Evolutionary conservation across 1,139 yeast species (phyloP).

Genomic region (Barnettozyma hawaiiensis): DNA sequence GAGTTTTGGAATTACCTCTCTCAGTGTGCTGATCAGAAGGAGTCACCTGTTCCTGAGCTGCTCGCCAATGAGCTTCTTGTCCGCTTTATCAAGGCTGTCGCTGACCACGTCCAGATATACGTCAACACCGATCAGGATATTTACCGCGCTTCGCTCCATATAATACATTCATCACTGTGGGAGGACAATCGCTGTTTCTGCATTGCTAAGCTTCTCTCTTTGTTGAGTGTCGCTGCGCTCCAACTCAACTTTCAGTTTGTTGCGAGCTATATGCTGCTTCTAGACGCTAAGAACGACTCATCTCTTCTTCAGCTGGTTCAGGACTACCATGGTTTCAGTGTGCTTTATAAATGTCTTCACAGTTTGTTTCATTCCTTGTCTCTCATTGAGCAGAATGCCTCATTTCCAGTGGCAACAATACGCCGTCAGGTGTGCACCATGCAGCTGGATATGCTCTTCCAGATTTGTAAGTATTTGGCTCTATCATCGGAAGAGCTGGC

Average conservation of each 20-base stretch:
- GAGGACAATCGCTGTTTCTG: conserved; percentile 36
- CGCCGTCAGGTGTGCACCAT: conserved; percentile 35
- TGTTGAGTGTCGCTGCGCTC: conserved; percentile 34
- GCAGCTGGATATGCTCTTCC: conserved; percentile 48
- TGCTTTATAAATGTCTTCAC: conserved; percentile 36
- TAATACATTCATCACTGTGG: conserved; percentile 34
- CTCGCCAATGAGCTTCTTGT: conserved; percentile 30
- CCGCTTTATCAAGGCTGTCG: conserved; percentile 29
- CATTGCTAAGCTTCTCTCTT: conserved; percentile 40
- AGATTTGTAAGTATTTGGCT: conserved; percentile 45
- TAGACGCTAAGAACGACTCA: conserved; percentile 41
- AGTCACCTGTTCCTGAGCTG: conserved; percentile 16
- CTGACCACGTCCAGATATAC: conserved; percentile 30
- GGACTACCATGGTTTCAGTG: conserved; percentile 46
- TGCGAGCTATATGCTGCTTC: conserved; percentile 44
- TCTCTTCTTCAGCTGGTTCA: conserved; percentile 40
- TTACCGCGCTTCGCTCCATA: conserved; percentile 30
- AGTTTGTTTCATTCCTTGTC: conserved; percentile 25
- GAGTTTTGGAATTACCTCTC: conserved; percentile 32
- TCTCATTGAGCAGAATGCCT: conserved; percentile 12
- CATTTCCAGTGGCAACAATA: conserved; percentile 9
- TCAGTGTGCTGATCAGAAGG: conserved; percentile 17
- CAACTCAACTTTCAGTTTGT: conserved; percentile 37
- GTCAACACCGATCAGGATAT: conserved; percentile 32
- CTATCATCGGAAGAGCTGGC: conserved; percentile 39